These are phyloP conservation scores for Rhizoclosmatium sp. DNA, from an alignment of 192 early-diverging fungal genomes.

Conservation along the genomic window DNA sequence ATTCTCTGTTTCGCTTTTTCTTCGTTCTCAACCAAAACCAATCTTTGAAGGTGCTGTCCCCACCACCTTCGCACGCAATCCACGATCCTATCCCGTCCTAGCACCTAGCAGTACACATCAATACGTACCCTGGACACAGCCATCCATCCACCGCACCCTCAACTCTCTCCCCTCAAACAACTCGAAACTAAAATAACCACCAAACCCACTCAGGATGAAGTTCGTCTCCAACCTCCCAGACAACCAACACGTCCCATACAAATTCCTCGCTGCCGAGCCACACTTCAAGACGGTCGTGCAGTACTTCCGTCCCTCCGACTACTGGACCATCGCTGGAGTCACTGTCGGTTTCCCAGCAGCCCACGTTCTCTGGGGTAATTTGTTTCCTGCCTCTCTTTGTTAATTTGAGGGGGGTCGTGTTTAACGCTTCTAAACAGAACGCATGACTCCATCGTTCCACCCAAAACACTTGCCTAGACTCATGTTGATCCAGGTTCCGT, in stretches of 20 bases:
- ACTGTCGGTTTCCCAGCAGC: conserved; percentile 75
- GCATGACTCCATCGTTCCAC: conserved; percentile 52
- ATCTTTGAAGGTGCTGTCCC: neutral
- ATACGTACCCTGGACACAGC: neutral
- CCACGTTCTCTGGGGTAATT: conserved; percentile 78
- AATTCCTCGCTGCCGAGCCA: conserved; percentile 89
- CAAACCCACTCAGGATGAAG: conserved; percentile 41
- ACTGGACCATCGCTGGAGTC: conserved; percentile 66
- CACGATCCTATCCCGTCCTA: neutral
- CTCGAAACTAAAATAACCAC: neutral
- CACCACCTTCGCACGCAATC: neutral
- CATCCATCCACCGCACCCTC: neutral
- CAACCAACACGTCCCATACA: conserved; percentile 63
- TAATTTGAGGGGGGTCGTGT: neutral
- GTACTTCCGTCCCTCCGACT: conserved; percentile 89
- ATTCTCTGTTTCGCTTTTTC: neutral
- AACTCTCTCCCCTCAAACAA: neutral
- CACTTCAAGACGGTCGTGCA: conserved; percentile 87
- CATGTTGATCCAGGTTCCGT: conserved; percentile 60
- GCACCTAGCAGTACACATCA: neutral
- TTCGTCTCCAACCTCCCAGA: conserved; percentile 59
- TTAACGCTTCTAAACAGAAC: conserved; percentile 44
- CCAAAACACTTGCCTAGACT: conserved; percentile 51
- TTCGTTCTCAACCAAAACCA: neutral
- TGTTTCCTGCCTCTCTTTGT: neutral